These are phyloP conservation scores for Talaromyces thailandensis DNA, from an alignment of 495 filamentous ascomycete species.

Conservation along the genomic window DNA sequence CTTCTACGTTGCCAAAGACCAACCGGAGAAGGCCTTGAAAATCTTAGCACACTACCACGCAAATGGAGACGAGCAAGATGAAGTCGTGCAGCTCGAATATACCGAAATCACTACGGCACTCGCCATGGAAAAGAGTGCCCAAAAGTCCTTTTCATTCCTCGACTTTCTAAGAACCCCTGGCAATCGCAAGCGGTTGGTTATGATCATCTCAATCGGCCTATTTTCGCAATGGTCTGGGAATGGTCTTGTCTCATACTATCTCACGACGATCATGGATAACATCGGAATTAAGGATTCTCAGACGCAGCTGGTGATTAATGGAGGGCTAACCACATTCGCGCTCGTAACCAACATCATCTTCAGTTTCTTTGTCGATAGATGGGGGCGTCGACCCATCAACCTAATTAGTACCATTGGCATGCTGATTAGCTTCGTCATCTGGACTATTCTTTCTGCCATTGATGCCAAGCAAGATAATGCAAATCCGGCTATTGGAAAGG, in stretches of 20 bases:
- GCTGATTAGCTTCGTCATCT: conserved; percentile 48
- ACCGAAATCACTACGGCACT: conserved; percentile 17
- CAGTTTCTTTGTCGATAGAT: conserved; percentile 4
- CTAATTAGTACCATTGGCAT: conserved; percentile 48
- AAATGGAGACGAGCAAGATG: conserved; percentile 13
- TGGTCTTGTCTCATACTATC: conserved; percentile 30
- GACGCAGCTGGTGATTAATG: conserved; percentile 45
- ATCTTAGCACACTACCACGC: conserved; percentile 32
- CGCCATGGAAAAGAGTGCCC: conserved; percentile 19
- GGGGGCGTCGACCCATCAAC: conserved; percentile 48
- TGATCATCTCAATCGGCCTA: conserved; percentile 46
- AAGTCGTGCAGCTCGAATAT: conserved; percentile 11
- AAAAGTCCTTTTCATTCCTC: conserved; percentile 49
- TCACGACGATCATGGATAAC: conserved; percentile 21
- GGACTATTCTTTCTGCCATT: conserved; percentile 45
- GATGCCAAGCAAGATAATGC: conserved; percentile 10
- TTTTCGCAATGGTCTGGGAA: conserved; percentile 38
- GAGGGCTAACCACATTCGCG: conserved; percentile 33
- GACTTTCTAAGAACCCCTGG: conserved; percentile 47
- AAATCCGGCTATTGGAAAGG: conserved; percentile 16
- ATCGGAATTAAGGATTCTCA: conserved; percentile 26
- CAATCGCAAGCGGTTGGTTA: conserved; percentile 44
- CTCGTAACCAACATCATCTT: conserved; percentile 51
- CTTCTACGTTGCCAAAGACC: conserved; percentile 18
- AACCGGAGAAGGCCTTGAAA: conserved; percentile 26